Percentiles rank a stretch among this genome's conserved stretches.
phyloP scores from a whole-genome alignment of 257 asterid genomes.

The Eustoma russellianum region DNA sequence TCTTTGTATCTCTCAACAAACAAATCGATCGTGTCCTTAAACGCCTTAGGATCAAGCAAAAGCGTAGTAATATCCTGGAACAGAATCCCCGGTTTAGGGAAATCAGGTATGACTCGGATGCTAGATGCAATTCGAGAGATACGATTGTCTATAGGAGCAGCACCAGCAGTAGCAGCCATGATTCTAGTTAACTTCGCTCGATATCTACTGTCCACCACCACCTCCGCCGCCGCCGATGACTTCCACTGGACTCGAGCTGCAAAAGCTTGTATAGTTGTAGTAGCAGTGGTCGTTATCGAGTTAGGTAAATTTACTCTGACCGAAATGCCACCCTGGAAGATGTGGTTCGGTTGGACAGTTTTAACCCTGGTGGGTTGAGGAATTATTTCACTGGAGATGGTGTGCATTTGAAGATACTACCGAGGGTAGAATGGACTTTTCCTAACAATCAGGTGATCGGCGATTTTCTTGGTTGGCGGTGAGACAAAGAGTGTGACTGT shows the following conservation, averaged over 20 bases:
- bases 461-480: no score
- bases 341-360: constrained; percentile 15
- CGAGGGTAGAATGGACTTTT: constrained; percentile 10
- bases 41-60: constrained; percentile 80
- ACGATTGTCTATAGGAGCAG: constrained; percentile 35
- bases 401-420: constrained; percentile 24
- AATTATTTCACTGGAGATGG: constrained; percentile 9
- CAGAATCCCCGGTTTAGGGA: constrained; percentile 87
- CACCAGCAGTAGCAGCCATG: constrained; percentile 38
- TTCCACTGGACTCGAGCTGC: background rate
- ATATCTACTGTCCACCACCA: background rate
- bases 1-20: constrained; percentile 80
- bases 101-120: constrained; percentile 83
- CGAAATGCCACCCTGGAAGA: constrained; percentile 16
- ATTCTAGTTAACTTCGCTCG: constrained; percentile 7
- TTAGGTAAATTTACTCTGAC: constrained; percentile 27
- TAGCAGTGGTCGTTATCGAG: constrained; percentile 14
- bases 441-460: constrained; percentile 1
- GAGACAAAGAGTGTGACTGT: background rate
- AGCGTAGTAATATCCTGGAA: constrained; percentile 96
- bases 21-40: constrained; percentile 83
- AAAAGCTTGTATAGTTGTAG: constrained; percentile 1
- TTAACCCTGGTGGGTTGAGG: constrained; percentile 16
- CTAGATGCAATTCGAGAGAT: constrained; percentile 58
- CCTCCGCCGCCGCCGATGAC: constrained; percentile 9